These are phyloP conservation scores for Hypericum perforatum DNA, from an alignment of 345 rosid species.

Conservation along the genomic window DNA sequence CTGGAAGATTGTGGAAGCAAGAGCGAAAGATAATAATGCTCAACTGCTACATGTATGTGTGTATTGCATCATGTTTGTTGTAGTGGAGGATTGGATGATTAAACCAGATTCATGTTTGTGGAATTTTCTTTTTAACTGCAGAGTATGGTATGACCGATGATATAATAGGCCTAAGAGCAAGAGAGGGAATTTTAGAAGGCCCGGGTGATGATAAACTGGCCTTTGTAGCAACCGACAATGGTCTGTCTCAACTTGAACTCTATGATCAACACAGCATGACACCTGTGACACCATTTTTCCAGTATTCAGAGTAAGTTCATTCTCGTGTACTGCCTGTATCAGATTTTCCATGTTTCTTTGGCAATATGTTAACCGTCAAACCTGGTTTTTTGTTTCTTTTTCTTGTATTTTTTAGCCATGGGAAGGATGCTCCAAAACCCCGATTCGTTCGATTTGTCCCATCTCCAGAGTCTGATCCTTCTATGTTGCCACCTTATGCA, in stretches of 20 bases:
- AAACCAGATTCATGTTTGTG: background rate
- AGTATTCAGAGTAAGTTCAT: constrained; percentile 30
- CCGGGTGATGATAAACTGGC: constrained; percentile 17
- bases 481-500: constrained; percentile 20
- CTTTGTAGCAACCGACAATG: constrained; percentile 18
- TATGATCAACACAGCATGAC: constrained; percentile 22
- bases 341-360: background rate
- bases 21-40: too few relatives aligned
- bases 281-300: constrained; percentile 42
- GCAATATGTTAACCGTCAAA: constrained; percentile 5
- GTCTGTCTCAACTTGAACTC: constrained; percentile 14
- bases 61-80: background rate
- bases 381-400: constrained; percentile 2
- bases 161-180: constrained; percentile 16
- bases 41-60: too few relatives aligned
- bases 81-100: background rate
- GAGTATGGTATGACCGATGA: constrained; percentile 29
- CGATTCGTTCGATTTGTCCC: constrained; percentile 18
- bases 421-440: constrained; percentile 31
- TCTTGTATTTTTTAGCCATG: constrained; percentile 21
- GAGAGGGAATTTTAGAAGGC: constrained; percentile 12
- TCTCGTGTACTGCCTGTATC: constrained; percentile 3
- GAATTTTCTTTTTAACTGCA: constrained; percentile 17
- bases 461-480: constrained; percentile 27
- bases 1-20: too few relatives aligned